Evolutionary conservation across 75 land plant species (phyloP).

Genomic region (Pinus taeda): DNA sequence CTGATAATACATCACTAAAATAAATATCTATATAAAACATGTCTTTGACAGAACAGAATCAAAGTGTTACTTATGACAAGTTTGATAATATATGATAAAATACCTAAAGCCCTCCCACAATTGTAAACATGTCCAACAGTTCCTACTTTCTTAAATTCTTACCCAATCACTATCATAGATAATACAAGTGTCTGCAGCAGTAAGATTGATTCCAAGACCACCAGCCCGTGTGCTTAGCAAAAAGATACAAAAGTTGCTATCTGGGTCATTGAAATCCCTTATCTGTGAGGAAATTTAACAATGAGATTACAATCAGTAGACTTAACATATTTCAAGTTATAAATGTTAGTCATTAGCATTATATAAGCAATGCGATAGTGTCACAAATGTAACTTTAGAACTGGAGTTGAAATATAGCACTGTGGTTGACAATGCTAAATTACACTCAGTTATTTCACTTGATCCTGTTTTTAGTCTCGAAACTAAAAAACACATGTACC

Average conservation of each 20-base stretch:
- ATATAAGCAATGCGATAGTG: neutral
- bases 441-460: no score
- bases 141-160: neutral
- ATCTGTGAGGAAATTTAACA: constrained; percentile 41
- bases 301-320: neutral
- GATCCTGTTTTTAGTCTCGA: no score
- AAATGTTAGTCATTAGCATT: neutral
- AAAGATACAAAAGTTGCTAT: constrained; percentile 46
- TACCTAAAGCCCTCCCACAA: constrained; percentile 48
- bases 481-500: neutral
- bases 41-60: no score
- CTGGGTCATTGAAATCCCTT: constrained; percentile 63
- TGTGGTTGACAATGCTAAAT: no score
- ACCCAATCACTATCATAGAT: constrained; percentile 67
- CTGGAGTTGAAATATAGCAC: neutral
- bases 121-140: constrained; percentile 30
- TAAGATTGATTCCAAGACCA: constrained; percentile 60
- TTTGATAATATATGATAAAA: neutral
- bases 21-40: neutral
- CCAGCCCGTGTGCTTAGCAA: constrained; percentile 50
- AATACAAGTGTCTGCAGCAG: constrained; percentile 93
- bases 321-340: neutral
- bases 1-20: neutral
- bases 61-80: neutral
- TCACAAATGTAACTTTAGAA: neutral